Evolutionary conservation across 2,329 filamentous ascomycete species (phyloP), one percentile per base, ranked within the genome.

Genomic region (Dryadomyces quercivorus): DNA sequence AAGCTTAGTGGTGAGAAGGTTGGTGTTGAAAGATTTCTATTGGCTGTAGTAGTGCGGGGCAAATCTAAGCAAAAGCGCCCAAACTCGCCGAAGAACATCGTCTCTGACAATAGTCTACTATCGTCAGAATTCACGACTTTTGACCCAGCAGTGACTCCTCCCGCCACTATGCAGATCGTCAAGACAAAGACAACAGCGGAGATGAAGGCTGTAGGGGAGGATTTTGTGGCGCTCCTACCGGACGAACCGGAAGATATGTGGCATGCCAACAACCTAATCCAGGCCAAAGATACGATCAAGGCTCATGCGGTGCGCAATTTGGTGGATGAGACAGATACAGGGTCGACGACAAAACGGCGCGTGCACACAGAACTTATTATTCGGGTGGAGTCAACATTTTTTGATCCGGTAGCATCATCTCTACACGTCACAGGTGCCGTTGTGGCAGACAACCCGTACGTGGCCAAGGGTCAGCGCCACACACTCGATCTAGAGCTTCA

Each of bases 401-500:
- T 81, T 66, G 77, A 82, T 61, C 75, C 78, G 26, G 69, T 70
- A 56, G 71, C 75, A 51, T 78, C 76, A 44, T 70, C 74, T 48
- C 72, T 82, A 22, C 77, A 77, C 52, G 76, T 81, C 51, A 78
- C 76, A 36, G 78, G 79, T 60, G 70, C 69, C 40, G 75, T 82
- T 57, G 67, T 71, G 56, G 67, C 68, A 44, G 78, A 81, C 63
- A 81, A 79, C 62, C 67, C 70, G 38, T 70, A 74, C 57, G 77
- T 79, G 55, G 68, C 70, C 59, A 64, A 78, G 45, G 79, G 78
- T 52, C 73, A 79, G 57, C 75, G 80, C 61, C 79, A 82, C 63
- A 81, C 78, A 1, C 73, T 82, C 59, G 92, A 96, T 61, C 77
- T 98, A 48, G 92, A 96, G 66, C 75, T 95, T 56, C 83, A 93